Evolutionary conservation across 2,329 filamentous ascomycete species (phyloP), one percentile per base, ranked within the genome.

Genomic region (Monascus ruber): DNA sequence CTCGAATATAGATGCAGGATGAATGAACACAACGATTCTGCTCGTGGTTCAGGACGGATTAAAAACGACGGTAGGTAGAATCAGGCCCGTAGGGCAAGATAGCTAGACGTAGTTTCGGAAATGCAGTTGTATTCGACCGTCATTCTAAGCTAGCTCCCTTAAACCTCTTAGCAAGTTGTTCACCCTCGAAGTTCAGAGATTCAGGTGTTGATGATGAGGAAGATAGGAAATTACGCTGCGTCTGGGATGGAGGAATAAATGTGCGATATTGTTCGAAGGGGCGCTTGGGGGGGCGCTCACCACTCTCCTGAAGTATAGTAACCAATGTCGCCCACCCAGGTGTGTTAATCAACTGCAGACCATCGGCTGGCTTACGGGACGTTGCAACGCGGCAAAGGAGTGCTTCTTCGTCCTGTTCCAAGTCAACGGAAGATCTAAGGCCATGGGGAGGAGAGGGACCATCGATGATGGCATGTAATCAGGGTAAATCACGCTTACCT

Each of bases 311-410:
- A 69, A 96, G 77, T 62, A 98, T 94, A 63, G 84, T 82, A 66
- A 89, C 75, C 58, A 98, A 74, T 43, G 86, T 96, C 64, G 88
- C 84, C 91, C 91, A 98, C 56, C 91, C 91, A 58, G 82, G 76
- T 53, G 83, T 88, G 53, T 86, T 82, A 64, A 87, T 78, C 51
- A 98, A 75, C 59, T 91, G 81, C 58, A 86, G 80, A 44, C 81
- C 81, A 51, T 93, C 84, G 45, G 81, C 77, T 41, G 85, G 74
- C 62, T 94, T 84, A 58, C 89, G 84, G 43, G 77, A 77, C 33
- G 79, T 83, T 24, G 88, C 89, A 38, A 93, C 83, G 52, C 81
- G 83, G 69, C 85, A 93, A 40, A 96, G 76, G 37, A 95, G 75
- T 6, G 77, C 69, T 65, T 91, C 83, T 68, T 98, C 91, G 46